Evolutionary conservation across 139 green algal genomes (phyloP), one percentile per base, ranked within the genome.

Genomic region (Coccomyxa sp.): DNA sequence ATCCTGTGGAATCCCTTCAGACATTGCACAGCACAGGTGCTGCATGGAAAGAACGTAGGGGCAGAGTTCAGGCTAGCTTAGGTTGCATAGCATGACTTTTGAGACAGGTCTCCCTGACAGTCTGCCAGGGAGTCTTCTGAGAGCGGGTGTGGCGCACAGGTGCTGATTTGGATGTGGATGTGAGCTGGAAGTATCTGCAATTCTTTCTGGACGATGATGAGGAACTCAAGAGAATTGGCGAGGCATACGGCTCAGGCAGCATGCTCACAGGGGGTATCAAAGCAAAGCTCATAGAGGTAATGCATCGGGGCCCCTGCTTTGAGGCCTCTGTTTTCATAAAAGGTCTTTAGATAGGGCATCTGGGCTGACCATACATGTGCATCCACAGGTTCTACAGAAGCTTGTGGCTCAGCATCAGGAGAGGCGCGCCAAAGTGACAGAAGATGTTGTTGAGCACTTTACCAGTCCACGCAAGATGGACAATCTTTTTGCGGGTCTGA

Each of bases 221-320:
- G 0, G 74, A 89, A 81, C 89, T 99, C 68, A 79, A 81, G 31
- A 16, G 73, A 12, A 87, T 87, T 70, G 82, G 81, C 16, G 38
- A 44, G 70, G 92, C 97, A 77, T 99, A 99, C 80, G 82, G 80
- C 36, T 79, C 83, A 29, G 96, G 96, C 0, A 73, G 81, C 18
- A 98, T 99, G 96, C 86, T 99, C 31, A 98, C 93, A 2, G 96
- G 96, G 14, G 92, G 98, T 75, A 90, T 99, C 71, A 99, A 99
- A 84, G 86, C 78, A 7, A 86, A 94, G 84, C 88, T 99, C 34
- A 90, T 97, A n/a, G 85, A 87, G 39, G 86, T 99, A 69, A 41
- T 64, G 22, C 50, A 18, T 22, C 27, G 18, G 18, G 22, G 22
- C 22, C 7, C 35, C 38, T 72, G 1, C 24, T 1, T 27, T 9